Conservation (phyloP, 495 filamentous ascomycete species). For the Zalerion maritima region DNA sequence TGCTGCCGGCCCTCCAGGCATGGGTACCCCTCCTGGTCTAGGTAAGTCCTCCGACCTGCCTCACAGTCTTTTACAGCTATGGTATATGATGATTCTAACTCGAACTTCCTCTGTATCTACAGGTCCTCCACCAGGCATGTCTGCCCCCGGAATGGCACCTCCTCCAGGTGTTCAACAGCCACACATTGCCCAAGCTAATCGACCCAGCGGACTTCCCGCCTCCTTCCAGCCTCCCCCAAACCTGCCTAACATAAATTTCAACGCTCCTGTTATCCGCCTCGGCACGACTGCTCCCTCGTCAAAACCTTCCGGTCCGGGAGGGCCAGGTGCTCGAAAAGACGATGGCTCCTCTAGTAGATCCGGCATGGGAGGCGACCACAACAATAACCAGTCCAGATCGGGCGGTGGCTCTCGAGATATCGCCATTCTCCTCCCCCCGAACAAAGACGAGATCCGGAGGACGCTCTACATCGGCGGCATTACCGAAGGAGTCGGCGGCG, state of each 20-base stretch:
- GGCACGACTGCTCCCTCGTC: constrained; percentile 52
- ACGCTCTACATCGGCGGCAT: constrained; percentile 86
- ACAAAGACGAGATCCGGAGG: constrained; percentile 74
- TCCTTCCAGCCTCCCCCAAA: constrained; percentile 85
- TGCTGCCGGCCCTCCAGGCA: constrained; percentile 38
- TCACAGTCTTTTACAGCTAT: constrained; percentile 2
- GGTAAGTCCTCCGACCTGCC: constrained; percentile 39
- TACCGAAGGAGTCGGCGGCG: constrained; percentile 58
- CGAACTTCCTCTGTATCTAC: constrained; percentile 6
- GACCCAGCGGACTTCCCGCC: constrained; percentile 63
- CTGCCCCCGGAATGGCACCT: constrained; percentile 63
- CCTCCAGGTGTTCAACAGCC: constrained; percentile 69
- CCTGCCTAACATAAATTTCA: constrained; percentile 97
- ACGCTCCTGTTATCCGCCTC: constrained; percentile 87
- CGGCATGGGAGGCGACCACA: constrained; percentile 27
- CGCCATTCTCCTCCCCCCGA: constrained; percentile 66
- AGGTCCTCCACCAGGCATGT: constrained; percentile 58
- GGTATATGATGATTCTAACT: constrained; percentile 8
- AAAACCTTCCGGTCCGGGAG: constrained; percentile 45
- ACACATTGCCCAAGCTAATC: constrained; percentile 50
- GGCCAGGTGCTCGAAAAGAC: too few relatives aligned
- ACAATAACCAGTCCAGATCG: constrained; percentile 21
- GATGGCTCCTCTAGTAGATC: too few relatives aligned
- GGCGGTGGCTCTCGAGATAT: constrained; percentile 49
- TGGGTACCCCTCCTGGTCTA: constrained; percentile 73